These are phyloP conservation scores for Colletotrichum tropicicola DNA, from an alignment of 2,329 filamentous ascomycete genomes.

Conservation along the genomic window DNA sequence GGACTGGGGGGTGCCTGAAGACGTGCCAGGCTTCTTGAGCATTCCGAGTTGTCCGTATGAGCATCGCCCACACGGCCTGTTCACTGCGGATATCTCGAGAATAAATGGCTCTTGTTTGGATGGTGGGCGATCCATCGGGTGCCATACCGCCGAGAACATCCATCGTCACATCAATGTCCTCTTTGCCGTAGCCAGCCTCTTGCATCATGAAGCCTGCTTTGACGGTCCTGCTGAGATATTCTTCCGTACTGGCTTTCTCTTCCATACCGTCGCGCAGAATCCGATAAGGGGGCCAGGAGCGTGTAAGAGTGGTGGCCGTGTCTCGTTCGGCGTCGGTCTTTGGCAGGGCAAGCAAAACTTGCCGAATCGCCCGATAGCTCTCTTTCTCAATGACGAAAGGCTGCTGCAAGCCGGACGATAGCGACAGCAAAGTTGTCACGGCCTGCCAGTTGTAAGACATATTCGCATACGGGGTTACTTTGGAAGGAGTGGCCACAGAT, in stretches of 20 bases:
- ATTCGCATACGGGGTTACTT: constrained; percentile 42
- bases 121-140: constrained; percentile 61
- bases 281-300: constrained; percentile 70
- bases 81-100: background rate
- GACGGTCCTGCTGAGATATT: constrained; percentile 63
- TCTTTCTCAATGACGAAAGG: constrained; percentile 59
- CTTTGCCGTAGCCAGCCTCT: constrained; percentile 63
- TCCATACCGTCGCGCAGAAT: constrained; percentile 67
- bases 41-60: constrained; percentile 67
- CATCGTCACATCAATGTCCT: constrained; percentile 56
- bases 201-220: constrained; percentile 62
- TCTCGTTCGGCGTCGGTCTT: constrained; percentile 61
- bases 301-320: constrained; percentile 56
- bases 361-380: constrained; percentile 64
- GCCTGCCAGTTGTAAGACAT: constrained; percentile 65
- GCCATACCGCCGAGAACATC: constrained; percentile 62
- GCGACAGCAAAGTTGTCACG: constrained; percentile 60
- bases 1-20: constrained; percentile 49
- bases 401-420: constrained; percentile 57
- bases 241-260: constrained; percentile 58
- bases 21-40: constrained; percentile 68
- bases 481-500: constrained; percentile 42
- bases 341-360: constrained; percentile 60
- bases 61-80: constrained; percentile 59
- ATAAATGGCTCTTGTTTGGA: constrained; percentile 52